Evolutionary conservation across 371 early-diverging fungal genomes (phyloP).

Genomic region (Rhizopus sp.): DNA sequence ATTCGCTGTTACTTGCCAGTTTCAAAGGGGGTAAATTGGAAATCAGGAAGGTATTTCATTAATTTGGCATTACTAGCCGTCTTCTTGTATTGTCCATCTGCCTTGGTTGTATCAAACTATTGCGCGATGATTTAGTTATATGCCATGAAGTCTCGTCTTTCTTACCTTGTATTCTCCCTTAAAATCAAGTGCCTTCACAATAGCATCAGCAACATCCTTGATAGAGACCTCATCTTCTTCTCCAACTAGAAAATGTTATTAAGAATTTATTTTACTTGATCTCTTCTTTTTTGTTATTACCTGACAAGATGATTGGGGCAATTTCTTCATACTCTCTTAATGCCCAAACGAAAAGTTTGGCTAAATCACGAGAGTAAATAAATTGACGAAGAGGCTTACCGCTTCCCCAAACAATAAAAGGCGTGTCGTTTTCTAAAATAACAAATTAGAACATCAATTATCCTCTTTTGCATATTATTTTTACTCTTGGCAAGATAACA

Average conservation of each 20-base stretch:
- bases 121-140: background rate
- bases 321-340: conserved; percentile 80
- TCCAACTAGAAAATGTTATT: conserved; percentile 51
- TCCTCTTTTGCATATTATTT: background rate
- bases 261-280: background rate
- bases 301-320: conserved; percentile 84
- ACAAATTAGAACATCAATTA: background rate
- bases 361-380: conserved; percentile 85
- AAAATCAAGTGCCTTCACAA: conserved; percentile 73
- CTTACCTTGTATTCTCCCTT: conserved; percentile 58
- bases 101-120: conserved; percentile 73
- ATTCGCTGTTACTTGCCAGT: conserved; percentile 45
- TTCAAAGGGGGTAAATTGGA: conserved; percentile 82
- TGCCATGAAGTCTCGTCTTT: conserved; percentile 1
- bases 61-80: conserved; percentile 85
- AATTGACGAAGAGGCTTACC: conserved; percentile 89
- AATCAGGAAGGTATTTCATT: conserved; percentile 72
- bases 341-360: conserved; percentile 82
- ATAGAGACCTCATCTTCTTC: conserved; percentile 85
- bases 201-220: conserved; percentile 77
- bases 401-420: conserved; percentile 76
- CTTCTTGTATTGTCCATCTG: conserved; percentile 90
- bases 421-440: conserved; percentile 66
- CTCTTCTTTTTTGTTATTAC: conserved; percentile 36
- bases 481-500: conserved; percentile 78